Evolutionary conservation across 2,329 filamentous ascomycete genomes (phyloP).

Genomic region (Epichloe glyceriae): DNA sequence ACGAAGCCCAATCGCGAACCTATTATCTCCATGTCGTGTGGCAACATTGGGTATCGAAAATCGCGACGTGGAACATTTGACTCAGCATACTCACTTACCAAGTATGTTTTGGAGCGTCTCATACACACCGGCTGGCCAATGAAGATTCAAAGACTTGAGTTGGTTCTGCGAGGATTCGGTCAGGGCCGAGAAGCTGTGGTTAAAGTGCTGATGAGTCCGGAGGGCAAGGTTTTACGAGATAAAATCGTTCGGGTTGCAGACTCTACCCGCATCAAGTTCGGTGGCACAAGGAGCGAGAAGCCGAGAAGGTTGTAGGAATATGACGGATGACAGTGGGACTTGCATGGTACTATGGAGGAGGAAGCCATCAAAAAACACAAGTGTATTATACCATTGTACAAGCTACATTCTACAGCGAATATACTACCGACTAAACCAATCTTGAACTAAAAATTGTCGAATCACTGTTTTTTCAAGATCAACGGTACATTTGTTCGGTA

Average conservation of each 20-base stretch:
- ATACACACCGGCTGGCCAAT: constrained; percentile 67
- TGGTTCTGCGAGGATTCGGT: constrained; percentile 77
- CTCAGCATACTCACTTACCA: constrained; percentile 78
- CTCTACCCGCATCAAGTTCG: constrained; percentile 85
- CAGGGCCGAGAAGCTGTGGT: constrained; percentile 75
- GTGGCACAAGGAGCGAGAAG: constrained; percentile 75
- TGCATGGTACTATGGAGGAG: not conserved
- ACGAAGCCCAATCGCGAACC: constrained; percentile 69
- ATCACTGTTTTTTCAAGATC: not conserved
- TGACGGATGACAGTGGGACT: not conserved
- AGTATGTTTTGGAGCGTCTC: constrained; percentile 72
- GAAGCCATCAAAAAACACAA: constrained; percentile 5
- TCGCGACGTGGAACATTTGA: constrained; percentile 71
- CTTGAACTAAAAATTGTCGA: not conserved
- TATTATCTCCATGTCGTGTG: constrained; percentile 67
- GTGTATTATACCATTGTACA: constrained; percentile 24
- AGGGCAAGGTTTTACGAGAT: constrained; percentile 62
- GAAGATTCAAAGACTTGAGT: constrained; percentile 64
- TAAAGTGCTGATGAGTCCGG: constrained; percentile 77
- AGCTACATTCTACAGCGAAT: constrained; percentile 19
- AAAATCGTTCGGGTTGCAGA: constrained; percentile 75
- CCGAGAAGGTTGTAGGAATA: constrained; percentile 56
- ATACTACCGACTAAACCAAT: constrained; percentile 1
- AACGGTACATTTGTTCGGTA: constrained; percentile 1
- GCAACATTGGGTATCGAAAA: constrained; percentile 88